Evolutionary conservation across 495 filamentous ascomycete genomes (phyloP), one percentile per base, ranked within the genome.

Genomic region (Annulohypoxylon moriforme): DNA sequence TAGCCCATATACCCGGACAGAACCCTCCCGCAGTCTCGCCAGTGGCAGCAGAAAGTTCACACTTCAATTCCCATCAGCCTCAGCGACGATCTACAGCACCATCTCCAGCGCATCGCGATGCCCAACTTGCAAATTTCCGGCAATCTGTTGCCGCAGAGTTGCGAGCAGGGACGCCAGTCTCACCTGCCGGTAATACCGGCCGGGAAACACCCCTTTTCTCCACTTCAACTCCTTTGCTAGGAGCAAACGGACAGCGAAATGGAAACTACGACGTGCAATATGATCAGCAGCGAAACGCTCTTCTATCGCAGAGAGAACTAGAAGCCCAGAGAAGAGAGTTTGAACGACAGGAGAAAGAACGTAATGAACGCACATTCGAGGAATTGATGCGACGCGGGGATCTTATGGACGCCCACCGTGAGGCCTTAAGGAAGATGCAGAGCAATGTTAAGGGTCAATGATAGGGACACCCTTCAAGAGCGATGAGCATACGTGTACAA

Each of bases 381-480:
- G 87, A 89, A 71, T 85, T 89, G 62, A 96, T 96, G 93, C 85
- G 93, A 49, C 89, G 88, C 9, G 89, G 90, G 0, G 88, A 89
- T 68, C 89, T 97, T 85, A 82, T 90, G 36, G 92, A 93, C 46
- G 83, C 90, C 42, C 95, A 98, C 79, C 84, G 91, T 57, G 89
- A 95, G 64, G 93, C 92, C 0, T 86, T 98, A 86, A 83, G 93
- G 71, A 88, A 85, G 77, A 91, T 98, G 90, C 95, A 97, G 81
- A 87, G 89, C 20, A 82, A 83, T 18, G 91, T 91, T 2, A 92
- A 89, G 75, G 83, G 83, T 59, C 69, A 64, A 61, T 69, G 31
- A 69, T 20, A 8, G 75, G 56, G 34, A 11, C 34, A 22, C 4
- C 34, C 8, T 29, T 47, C 69, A 73, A 24, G 50, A 59, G 69